phyloP scores from a whole-genome alignment of 2,329 filamentous ascomycete species.

The Simplicillium sp. region DNA sequence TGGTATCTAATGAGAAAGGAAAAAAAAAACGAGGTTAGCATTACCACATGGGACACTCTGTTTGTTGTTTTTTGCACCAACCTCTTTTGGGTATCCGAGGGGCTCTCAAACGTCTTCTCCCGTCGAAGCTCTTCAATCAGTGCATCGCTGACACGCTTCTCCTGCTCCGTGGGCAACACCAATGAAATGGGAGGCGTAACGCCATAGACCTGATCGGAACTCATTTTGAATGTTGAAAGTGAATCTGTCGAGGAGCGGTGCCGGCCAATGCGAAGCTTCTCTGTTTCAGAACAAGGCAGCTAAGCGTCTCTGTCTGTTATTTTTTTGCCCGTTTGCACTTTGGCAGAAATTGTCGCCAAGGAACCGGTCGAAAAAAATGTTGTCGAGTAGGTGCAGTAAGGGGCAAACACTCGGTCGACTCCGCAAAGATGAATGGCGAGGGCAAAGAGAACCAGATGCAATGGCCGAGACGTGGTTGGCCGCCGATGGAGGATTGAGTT shows the following conservation, averaged over 20 bases:
- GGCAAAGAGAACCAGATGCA: too few relatives aligned
- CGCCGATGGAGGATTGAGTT: too few relatives aligned
- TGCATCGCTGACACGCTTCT: constrained; percentile 67
- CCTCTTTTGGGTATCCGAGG: constrained; percentile 77
- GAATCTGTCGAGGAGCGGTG: constrained; percentile 2
- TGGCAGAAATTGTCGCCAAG: too few relatives aligned
- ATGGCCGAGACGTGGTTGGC: too few relatives aligned
- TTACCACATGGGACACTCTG: background rate
- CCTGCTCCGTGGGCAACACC: constrained; percentile 63
- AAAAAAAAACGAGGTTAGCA: background rate
- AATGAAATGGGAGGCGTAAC: constrained; percentile 79
- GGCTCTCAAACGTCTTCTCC: constrained; percentile 86
- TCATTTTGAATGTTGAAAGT: constrained; percentile 15
- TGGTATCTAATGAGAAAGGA: constrained; percentile 46
- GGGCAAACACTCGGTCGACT: too few relatives aligned
- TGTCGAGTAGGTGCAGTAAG: too few relatives aligned
- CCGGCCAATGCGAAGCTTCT: too few relatives aligned
- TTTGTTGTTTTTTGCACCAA: constrained; percentile 22
- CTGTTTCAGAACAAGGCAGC: too few relatives aligned
- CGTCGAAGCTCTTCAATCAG: constrained; percentile 76
- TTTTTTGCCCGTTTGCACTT: too few relatives aligned
- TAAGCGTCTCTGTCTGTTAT: too few relatives aligned
- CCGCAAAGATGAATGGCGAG: too few relatives aligned
- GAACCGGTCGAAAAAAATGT: too few relatives aligned
- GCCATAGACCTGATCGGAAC: constrained; percentile 40